Base-by-base conservation (phyloP, 345 rosid genomes). In the Hibiscus syriacus region DNA sequence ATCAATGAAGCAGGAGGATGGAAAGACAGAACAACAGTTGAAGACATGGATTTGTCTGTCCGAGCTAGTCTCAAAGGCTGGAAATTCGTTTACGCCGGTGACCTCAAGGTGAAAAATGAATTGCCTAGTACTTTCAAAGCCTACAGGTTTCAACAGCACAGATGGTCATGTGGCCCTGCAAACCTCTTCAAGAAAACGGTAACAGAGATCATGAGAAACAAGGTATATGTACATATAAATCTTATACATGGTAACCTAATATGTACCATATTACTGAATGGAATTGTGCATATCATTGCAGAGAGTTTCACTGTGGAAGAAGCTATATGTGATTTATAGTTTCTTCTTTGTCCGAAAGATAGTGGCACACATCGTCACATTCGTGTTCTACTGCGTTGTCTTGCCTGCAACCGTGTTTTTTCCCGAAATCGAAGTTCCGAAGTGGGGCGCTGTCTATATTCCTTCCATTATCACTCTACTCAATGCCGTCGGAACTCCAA, bases 161-260 rank as follows among this genome's bases (percentile, higher is more conserved):
- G 97, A 45, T 90, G 93, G 98, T 92, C 97, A 13, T 88, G 97
- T 53, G 97, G 98, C 72, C 97, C 98, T 0, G 92, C 97, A 16
- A 92, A 92, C 71, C 97, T 92, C 38, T 88, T 88, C 73, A 85
- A 77, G 81, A 90, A 92, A 80, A 88, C 87, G 86, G 82, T 74
- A 0, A 46, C 17, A 54, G 97, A 92, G 50, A 84, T 92, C 19
- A 30, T 84, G 3, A 69, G 57, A 58, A 90, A 80, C 41, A 80
- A 70, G 90, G 98, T 6, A 20, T 9, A 50, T 46, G 1, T 4
- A 29, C n/a, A n/a, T n/a, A n/a, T n/a, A n/a, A n/a, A n/a, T n/a
- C n/a, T n/a, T n/a, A n/a, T n/a, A n/a, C n/a, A n/a, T n/a, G n/a
- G n/a, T n/a, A n/a, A n/a, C n/a, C n/a, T n/a, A n/a, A n/a, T n/a